These are phyloP conservation scores for Aspergillus brunneoviolaceus DNA, from an alignment of 2,329 filamentous ascomycete genomes.

Conservation along the genomic window DNA sequence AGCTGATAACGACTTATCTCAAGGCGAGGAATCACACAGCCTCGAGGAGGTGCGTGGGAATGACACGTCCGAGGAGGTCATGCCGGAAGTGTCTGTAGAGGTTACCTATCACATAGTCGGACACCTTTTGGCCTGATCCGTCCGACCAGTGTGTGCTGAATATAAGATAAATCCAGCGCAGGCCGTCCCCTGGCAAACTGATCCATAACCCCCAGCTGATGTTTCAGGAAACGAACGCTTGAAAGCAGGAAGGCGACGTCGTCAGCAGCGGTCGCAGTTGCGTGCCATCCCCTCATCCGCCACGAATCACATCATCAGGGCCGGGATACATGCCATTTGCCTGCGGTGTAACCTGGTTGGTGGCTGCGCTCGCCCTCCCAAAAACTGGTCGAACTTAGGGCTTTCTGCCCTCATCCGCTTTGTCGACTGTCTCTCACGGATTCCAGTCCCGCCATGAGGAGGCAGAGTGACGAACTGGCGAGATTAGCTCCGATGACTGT, in stretches of 20 bases:
- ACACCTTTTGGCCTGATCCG: no score
- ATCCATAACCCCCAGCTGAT: no score
- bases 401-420: background rate
- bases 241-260: background rate
- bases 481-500: background rate
- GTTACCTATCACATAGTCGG: no score
- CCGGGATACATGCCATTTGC: background rate
- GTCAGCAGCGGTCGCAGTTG: background rate
- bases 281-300: conserved; percentile 1
- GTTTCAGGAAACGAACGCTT: no score
- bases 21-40: background rate
- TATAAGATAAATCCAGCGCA: background rate
- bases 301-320: conserved; percentile 12
- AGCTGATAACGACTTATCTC: conserved; percentile 6
- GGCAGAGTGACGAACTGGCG: background rate
- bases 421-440: background rate
- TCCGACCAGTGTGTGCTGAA: background rate
- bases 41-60: background rate
- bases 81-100: background rate
- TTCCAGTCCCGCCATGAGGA: background rate
- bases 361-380: no score
- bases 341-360: background rate
- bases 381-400: background rate
- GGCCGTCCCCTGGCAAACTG: background rate
- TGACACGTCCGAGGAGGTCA: background rate